Evolutionary conservation across 2,329 filamentous ascomycete species (phyloP).

Genomic region (Sphaerulina musiva): DNA sequence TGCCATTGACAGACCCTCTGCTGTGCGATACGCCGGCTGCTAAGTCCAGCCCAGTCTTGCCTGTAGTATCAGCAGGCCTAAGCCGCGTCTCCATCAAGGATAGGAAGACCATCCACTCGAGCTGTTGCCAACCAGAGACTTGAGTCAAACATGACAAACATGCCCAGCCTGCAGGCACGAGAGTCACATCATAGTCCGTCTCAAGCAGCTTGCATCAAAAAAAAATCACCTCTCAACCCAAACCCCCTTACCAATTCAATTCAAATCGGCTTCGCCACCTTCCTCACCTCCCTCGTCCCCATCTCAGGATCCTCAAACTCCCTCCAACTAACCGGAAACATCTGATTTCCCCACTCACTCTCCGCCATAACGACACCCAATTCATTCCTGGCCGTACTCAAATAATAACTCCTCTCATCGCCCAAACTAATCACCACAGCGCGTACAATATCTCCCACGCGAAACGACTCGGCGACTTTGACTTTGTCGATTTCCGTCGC

Average conservation of each 20-base stretch:
- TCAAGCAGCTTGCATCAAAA: no score
- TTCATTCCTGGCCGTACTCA: constrained; percentile 86
- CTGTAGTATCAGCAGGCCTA: no score
- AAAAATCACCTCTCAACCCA: no score
- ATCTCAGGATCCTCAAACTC: constrained; percentile 83
- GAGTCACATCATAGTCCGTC: no score
- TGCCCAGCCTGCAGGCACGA: no score
- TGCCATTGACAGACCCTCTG: no score
- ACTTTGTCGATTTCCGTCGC: constrained; percentile 95
- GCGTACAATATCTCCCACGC: constrained; percentile 84
- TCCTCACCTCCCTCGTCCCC: constrained; percentile 69
- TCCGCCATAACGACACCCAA: constrained; percentile 89
- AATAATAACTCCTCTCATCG: constrained; percentile 90
- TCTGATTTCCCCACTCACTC: constrained; percentile 79
- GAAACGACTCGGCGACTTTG: constrained; percentile 81
- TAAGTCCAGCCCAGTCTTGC: no score
- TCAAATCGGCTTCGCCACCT: constrained; percentile 91
- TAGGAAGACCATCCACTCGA: no score
- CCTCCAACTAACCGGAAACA: constrained; percentile 92
- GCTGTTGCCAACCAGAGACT: no score
- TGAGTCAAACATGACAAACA: no score
- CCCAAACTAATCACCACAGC: constrained; percentile 78
- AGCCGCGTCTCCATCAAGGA: no score
- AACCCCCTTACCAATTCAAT: not conserved
- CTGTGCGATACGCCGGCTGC: no score